Evolutionary conservation across 106 monocot species (phyloP).

Genomic region (Allium cepa): DNA sequence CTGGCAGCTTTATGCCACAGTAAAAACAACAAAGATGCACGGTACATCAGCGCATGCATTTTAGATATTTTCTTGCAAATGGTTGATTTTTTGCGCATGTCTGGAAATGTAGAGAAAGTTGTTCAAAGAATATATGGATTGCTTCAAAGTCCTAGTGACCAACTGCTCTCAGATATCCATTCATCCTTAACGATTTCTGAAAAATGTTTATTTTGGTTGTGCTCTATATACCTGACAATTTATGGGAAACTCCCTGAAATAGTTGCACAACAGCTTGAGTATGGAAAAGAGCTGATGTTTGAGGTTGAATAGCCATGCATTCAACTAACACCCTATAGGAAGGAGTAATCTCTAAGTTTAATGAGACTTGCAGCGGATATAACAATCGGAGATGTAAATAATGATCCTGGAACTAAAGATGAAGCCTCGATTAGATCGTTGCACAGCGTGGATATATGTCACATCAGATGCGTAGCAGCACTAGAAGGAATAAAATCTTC

Average conservation of each 20-base stretch:
- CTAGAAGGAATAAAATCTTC: conserved; percentile 31
- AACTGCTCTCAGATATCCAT: conserved; percentile 30
- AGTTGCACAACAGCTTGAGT: conserved; percentile 51
- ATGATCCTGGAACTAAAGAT: conserved; percentile 13
- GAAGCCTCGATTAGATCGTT: conserved; percentile 17
- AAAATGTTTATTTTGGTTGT: conserved; percentile 77
- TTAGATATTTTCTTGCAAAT: conserved; percentile 89
- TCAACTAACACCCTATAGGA: conserved; percentile 23
- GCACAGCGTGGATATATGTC: conserved; percentile 59
- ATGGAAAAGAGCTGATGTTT: conserved; percentile 54
- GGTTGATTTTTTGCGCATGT: conserved; percentile 71
- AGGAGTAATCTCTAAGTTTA: conserved; percentile 25
- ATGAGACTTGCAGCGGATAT: conserved; percentile 31
- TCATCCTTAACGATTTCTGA: conserved; percentile 50
- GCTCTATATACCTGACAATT: conserved; percentile 46
- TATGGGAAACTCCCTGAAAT: conserved; percentile 78
- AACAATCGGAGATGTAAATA: conserved; percentile 20
- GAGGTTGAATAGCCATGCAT: conserved; percentile 52
- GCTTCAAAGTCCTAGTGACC: conserved; percentile 13
- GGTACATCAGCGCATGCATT: conserved; percentile 53
- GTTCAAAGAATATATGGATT: conserved; percentile 30
- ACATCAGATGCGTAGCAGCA: conserved; percentile 52
- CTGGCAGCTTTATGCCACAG: conserved; percentile 38
- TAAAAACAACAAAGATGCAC: conserved; percentile 16
- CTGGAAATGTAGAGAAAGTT: conserved; percentile 44